These are phyloP conservation scores for Paulownia fortunei DNA, from an alignment of 257 asterid species.

Conservation along the genomic window DNA sequence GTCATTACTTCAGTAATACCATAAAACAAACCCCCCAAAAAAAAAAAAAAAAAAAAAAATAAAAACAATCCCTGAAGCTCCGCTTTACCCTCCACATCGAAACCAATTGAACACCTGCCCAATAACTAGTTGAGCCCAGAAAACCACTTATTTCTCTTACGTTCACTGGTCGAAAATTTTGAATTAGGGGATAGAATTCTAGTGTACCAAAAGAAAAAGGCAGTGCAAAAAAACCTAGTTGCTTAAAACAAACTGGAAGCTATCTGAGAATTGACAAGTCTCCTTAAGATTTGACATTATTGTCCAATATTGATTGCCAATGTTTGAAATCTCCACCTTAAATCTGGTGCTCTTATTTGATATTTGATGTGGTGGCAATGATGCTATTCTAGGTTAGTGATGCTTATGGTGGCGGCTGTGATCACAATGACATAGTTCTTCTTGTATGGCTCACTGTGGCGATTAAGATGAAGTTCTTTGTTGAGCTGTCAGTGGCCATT, in stretches of 20 bases:
- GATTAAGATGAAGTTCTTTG: not conserved
- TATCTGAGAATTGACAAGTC: not conserved
- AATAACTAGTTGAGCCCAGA: not conserved
- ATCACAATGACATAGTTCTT: not conserved
- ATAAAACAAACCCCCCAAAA: too few species aligned
- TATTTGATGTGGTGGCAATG: not conserved
- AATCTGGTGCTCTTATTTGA: not conserved
- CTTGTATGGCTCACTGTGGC: not conserved
- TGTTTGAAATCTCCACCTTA: not conserved
- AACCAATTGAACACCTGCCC: too few species aligned
- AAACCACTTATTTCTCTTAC: too few species aligned
- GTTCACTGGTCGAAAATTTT: too few species aligned
- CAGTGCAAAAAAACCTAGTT: not conserved
- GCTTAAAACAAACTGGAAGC: not conserved
- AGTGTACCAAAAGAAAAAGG: not conserved
- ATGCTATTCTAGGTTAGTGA: not conserved
- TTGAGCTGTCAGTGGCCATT: not conserved
- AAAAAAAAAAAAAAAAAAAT: too few species aligned
- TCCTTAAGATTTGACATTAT: not conserved
- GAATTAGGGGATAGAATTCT: not conserved
- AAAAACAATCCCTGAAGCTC: too few species aligned
- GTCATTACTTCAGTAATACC: too few species aligned
- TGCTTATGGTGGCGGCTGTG: not conserved
- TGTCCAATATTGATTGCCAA: not conserved
- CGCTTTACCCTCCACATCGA: too few species aligned